phyloP scores from a whole-genome alignment of 2,329 filamentous ascomycete species.

The Diaporthe batatas region DNA sequence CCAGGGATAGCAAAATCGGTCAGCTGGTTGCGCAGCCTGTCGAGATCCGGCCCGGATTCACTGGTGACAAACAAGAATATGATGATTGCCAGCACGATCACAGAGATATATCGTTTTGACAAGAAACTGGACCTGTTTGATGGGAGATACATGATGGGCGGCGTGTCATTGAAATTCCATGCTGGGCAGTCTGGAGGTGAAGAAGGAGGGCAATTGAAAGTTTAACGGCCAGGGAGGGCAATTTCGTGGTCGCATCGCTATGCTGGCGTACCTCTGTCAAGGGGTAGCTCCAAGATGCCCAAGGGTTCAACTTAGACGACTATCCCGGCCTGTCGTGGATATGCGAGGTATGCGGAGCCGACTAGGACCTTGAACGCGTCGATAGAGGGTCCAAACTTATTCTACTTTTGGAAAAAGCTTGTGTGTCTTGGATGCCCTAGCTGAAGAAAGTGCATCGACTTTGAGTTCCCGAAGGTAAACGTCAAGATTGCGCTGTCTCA shows the following conservation, averaged over 20 bases:
- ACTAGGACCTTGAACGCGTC: background rate
- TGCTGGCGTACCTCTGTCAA: conserved; percentile 6
- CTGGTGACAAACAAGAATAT: conserved; percentile 15
- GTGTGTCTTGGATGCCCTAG: background rate
- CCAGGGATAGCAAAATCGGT: background rate
- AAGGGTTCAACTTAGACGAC: background rate
- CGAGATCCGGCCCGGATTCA: background rate
- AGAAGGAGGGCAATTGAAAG: background rate
- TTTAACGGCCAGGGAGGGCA: background rate
- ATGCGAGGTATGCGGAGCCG: conserved; percentile 9
- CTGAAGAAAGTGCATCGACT: background rate
- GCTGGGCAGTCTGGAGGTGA: background rate
- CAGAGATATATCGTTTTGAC: conserved; percentile 8
- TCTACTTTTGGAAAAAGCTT: conserved; percentile 18
- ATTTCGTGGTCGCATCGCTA: background rate
- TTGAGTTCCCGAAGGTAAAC: background rate
- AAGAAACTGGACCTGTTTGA: background rate
- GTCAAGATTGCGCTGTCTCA: conserved; percentile 12
- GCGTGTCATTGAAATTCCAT: background rate
- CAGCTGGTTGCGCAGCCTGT: background rate
- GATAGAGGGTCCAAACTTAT: background rate
- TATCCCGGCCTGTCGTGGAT: background rate
- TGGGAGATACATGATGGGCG: conserved; percentile 32
- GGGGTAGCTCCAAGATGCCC: background rate
- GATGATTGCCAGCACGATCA: conserved; percentile 1